These are phyloP conservation scores for Pichia phayaonensis DNA, from an alignment of 805 yeast species.

Conservation along the genomic window DNA sequence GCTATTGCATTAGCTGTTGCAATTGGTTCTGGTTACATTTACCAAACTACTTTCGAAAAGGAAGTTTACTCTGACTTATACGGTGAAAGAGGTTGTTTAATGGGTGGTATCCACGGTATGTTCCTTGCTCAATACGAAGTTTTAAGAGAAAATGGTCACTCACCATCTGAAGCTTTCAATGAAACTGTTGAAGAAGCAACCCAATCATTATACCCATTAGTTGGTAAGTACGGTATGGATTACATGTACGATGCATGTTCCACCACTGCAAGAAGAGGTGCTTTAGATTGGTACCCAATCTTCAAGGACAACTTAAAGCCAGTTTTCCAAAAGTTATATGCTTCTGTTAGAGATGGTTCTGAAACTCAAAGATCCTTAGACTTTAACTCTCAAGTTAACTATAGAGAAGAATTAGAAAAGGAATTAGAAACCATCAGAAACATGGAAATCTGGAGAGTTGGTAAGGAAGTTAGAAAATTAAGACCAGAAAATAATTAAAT, in stretches of 20 bases:
- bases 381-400: slow-evolving; percentile 96
- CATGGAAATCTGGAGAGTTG: slow-evolving; percentile 99
- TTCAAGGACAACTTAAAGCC: slow-evolving; percentile 99
- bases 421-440: slow-evolving; percentile 90
- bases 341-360: slow-evolving; percentile 88
- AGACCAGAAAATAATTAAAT: slow-evolving; percentile 96
- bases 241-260: slow-evolving; percentile 99
- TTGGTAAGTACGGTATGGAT: slow-evolving; percentile 99
- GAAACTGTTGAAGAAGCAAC: slow-evolving; percentile 99
- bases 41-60: slow-evolving; percentile 98
- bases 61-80: slow-evolving; percentile 98
- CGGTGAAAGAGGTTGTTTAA: slow-evolving; percentile 99
- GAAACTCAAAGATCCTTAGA: slow-evolving; percentile 98
- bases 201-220: slow-evolving; percentile 96
- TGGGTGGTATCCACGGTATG: slow-evolving; percentile 99
- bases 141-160: slow-evolving; percentile 98
- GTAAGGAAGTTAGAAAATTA: slow-evolving; percentile 98
- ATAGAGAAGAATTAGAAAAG: slow-evolving; percentile 91
- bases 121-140: slow-evolving; percentile 99
- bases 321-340: slow-evolving; percentile 93
- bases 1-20: slow-evolving; percentile 98
- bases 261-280: slow-evolving; percentile 99
- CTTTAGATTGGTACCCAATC: slow-evolving; percentile 99
- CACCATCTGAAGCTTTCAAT: slow-evolving; percentile 99
- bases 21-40: slow-evolving; percentile 98